Base-by-base conservation (phyloP, 2,329 filamentous ascomycete species). In the Alternaria novae-zelandiae region DNA sequence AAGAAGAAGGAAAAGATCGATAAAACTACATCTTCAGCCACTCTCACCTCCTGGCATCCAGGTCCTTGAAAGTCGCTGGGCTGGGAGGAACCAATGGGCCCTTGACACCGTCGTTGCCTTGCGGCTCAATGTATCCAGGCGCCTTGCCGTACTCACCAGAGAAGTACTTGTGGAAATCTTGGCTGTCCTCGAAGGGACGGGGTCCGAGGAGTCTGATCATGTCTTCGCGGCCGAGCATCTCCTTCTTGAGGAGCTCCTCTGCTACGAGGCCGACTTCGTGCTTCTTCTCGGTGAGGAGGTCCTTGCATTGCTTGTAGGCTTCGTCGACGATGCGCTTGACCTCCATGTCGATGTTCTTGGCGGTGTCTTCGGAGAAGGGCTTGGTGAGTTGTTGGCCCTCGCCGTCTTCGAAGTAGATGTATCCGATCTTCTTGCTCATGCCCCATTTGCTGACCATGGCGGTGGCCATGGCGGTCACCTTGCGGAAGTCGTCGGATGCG, bases 401-500 rank as follows among this genome's bases (percentile, higher is more conserved):
- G 78, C 92, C 91, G 70, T 91, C 88, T 74, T 96, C 91, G 81
- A 95, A 99, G 85, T 96, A 92, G 67, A 99, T 86, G 68, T 94
- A 94, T 28, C 95, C 95, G 50, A 99, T 90, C 83, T 97, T 96
- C 70, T 92, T 88, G 44, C 92, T 96, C 96, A 99, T 99, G 71
- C 96, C 96, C 90, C 94, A 99, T 80, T 97, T 93, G n/a, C 95
- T 99, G 28, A 99, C 96, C 96, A 99, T 99, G 66, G 92, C 91
- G 17, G 92, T 96, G 4, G 96, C 96, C 91, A 97, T 95, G 60
- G 90, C 88, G 3, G 96, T 97, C 44, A 98, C 96, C 83, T 99
- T 99, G 82, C 96, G 95, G 87, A 99, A 99, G 79, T 99, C 96
- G 79, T 98, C 96, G 57, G 90, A 94, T 20, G 95, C 96, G 61